Evolutionary conservation across 2,329 filamentous ascomycete genomes (phyloP), one percentile per base, ranked within the genome.

Genomic region (Cryphonectria naterciae): DNA sequence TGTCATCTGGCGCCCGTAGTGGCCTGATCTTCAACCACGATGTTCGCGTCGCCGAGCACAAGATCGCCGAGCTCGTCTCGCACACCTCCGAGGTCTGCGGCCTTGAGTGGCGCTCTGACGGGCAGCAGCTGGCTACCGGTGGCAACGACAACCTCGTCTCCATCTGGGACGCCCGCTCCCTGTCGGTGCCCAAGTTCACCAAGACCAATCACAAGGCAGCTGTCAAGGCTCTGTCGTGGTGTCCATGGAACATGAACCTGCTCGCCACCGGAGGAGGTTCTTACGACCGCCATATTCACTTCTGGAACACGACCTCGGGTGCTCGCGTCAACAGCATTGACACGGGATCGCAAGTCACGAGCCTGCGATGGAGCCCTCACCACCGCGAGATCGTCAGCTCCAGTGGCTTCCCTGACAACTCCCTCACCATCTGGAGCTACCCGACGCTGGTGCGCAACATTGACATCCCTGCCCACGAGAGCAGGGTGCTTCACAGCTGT

Each of bases 151-250:
- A 99, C 87, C 88, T 99, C 69, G 96, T 99, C 75, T 97, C 93
- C 78, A 99, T 99, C 84, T 99, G 96, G 96, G 96, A 99, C 82
- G 95, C 96, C 69, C 94, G 96, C 66, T 96, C 94, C 11, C 88
- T 99, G 72, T 91, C 90, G 25, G 95, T 97, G 13, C 96, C 96
- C 81, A 98, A 98, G 85, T 98, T 98, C 87, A 96, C 94, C 83
- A 99, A 99, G 91, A 97, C 95, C 79, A 99, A 99, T 88, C 96
- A 99, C 88, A 96, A 96, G 83, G 96, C 96, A 70, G 96, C 96
- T 61, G 95, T 99, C 84, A 99, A 99, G 89, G 96, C 96, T 71
- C 89, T 99, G 62, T 93, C 94, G 74, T 99, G 96, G 96, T 99
- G 96, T 87, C 96, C 96, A 60, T 99, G 96, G 96, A 96, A 97